Conservation (phyloP, 2,329 filamentous ascomycete species). For the Fusarium dlaminii region DNA sequence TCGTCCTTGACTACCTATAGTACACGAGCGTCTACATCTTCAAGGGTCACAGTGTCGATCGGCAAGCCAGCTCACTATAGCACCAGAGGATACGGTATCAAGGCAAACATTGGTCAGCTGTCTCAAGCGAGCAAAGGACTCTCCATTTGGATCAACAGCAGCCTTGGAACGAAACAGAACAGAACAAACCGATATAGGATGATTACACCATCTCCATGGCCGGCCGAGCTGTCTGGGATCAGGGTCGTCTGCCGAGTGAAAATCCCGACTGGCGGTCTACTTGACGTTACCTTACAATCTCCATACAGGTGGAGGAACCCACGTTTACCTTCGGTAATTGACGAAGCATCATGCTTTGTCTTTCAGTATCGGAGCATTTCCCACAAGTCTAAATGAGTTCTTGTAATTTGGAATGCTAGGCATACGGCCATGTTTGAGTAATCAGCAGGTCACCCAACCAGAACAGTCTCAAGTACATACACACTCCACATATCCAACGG, state of each 20-base stretch:
- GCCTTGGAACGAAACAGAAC: constrained; percentile 10
- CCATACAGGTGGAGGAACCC: constrained; percentile 20
- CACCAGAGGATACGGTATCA: constrained; percentile 17
- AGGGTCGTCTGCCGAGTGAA: constrained; percentile 27
- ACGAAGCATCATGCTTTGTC: constrained; percentile 4
- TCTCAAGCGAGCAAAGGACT: constrained; percentile 1
- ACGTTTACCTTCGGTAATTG: constrained; percentile 23
- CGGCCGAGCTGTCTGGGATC: constrained; percentile 17
- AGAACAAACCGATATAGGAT: neutral
- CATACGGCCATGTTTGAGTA: neutral
- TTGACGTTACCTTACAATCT: constrained; percentile 18
- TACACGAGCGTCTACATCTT: constrained; percentile 10
- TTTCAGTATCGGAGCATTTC: constrained; percentile 23
- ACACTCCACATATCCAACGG: constrained; percentile 1
- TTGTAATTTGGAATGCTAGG: constrained; percentile 3
- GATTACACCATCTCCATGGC: neutral
- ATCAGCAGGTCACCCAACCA: neutral
- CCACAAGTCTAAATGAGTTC: constrained; percentile 7
- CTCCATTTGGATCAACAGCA: constrained; percentile 12
- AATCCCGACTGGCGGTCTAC: constrained; percentile 37
- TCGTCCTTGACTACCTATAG: neutral
- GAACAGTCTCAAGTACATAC: neutral
- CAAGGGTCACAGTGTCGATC: constrained; percentile 26
- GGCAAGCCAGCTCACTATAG: constrained; percentile 6
- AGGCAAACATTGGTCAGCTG: constrained; percentile 26